Evolutionary conservation across 768 basidiomycete species (phyloP), one percentile per base, ranked within the genome.

Genomic region (Termitomyces sp.): DNA sequence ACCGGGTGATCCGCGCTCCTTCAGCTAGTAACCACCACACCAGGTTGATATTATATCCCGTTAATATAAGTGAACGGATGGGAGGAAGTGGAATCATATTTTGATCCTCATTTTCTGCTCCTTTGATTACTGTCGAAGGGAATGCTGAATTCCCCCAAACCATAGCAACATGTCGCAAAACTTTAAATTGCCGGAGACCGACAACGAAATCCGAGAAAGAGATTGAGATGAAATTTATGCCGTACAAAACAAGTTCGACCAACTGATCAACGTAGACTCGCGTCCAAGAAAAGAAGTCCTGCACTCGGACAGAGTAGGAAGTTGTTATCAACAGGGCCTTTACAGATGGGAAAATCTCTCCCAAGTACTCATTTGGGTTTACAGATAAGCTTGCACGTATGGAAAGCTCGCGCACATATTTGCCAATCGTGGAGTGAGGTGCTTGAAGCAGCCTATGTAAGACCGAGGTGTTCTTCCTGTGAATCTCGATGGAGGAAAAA

Each of bases 161-260:
- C 10, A 64, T 32, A 28, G 54, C 41, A 6, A 64, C 32, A 40
- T 64, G 63, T 30, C 52, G 54, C 26, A 64, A 51, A 16, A 41
- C 51, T 55, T 40, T 49, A 23, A 62, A 50, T 26, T 57, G 48
- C 4, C 32, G 33, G 10, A 59, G 49, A n/a, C 48, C 44, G 16
- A 43, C 18, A 26, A 36, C 10, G 35, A 64, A 59, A 12, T 32
- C 30, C 35, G 30, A 10, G 14, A 61, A 49, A 33, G 30, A 30
- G 2, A 13, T 44, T 16, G 54, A 53, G 26, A 50, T 36, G 23
- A 55, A 6, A 14, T 43, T 33, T 18, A 59, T 46, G 18, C n/a
- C 32, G 20, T 56, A 60, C 4, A 64, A 43, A 2, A 59, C 52
- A 33, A 64, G 43, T 30, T 64, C 57, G 6, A 43, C 41, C 28